A percentile compares a stretch with the other conserved stretches of the same genome.
Evolutionary conservation across 2,329 filamentous ascomycete genomes (phyloP).

Genomic region (Hymenoscyphus fructigenus): DNA sequence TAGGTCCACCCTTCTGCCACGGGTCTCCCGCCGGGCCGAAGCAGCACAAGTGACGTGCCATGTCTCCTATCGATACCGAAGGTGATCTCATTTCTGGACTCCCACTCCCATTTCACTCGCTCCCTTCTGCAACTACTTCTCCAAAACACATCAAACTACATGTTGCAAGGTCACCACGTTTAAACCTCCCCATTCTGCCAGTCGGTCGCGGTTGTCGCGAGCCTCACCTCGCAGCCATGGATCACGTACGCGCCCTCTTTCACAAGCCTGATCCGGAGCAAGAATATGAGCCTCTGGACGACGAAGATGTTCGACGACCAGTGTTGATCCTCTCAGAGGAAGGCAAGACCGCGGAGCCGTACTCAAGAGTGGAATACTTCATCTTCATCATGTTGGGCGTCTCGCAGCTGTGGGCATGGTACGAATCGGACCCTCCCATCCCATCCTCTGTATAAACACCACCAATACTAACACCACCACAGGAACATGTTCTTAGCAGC

Average conservation of each 20-base stretch:
- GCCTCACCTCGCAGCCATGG: conserved; percentile 21
- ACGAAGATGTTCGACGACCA: conserved; percentile 23
- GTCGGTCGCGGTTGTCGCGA: conserved; percentile 11
- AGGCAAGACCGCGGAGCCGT: conserved; percentile 42
- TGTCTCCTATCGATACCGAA: no score
- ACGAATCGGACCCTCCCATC: conserved; percentile 36
- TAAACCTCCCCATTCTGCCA: neutral
- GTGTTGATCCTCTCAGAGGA: conserved; percentile 20
- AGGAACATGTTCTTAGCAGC: conserved; percentile 99
- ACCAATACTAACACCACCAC: conserved; percentile 16
- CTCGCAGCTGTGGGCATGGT: conserved; percentile 98
- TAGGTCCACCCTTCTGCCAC: no score
- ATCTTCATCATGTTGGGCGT: conserved; percentile 85
- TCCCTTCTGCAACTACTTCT: neutral
- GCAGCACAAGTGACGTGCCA: no score
- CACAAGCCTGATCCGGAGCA: conserved; percentile 22
- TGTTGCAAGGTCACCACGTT: neutral
- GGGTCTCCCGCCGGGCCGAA: no score
- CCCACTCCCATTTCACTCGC: no score
- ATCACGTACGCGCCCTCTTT: conserved; percentile 30
- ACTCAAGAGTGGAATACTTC: conserved; percentile 83
- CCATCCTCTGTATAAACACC: conserved; percentile 15
- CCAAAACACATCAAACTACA: neutral
- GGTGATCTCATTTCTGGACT: no score
- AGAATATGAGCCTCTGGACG: conserved; percentile 30